Evolutionary conservation across 2,329 filamentous ascomycete genomes (phyloP).

Genomic region (Ceratocystis cubensis): DNA sequence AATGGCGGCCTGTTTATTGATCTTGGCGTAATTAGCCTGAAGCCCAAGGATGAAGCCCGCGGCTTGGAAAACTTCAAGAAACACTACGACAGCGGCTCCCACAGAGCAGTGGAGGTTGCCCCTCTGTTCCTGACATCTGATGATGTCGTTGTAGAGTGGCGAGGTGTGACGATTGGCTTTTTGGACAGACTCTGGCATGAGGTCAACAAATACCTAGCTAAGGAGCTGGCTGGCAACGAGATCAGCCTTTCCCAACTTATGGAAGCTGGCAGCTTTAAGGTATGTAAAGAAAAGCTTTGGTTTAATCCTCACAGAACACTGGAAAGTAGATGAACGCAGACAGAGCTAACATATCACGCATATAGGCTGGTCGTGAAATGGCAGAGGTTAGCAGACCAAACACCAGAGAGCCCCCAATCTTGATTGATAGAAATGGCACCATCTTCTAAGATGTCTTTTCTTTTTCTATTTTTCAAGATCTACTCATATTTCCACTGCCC

Average conservation of each 20-base stretch:
- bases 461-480: background rate
- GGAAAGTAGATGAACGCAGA: background rate
- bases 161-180: constrained; percentile 49
- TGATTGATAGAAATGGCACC: constrained; percentile 91
- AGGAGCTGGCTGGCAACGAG: constrained; percentile 53
- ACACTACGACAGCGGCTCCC: constrained; percentile 59
- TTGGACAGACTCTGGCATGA: constrained; percentile 42
- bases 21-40: constrained; percentile 67
- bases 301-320: background rate
- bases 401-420: constrained; percentile 89
- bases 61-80: constrained; percentile 52
- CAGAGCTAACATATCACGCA: background rate
- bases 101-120: constrained; percentile 44
- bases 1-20: constrained; percentile 84
- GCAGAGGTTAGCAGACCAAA: constrained; percentile 92
- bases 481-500: background rate
- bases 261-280: constrained; percentile 97
- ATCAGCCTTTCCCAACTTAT: constrained; percentile 77
- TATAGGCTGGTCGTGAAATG: constrained; percentile 77
- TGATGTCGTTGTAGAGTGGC: constrained; percentile 53
- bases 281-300: constrained; percentile 32
- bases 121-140: constrained; percentile 48
- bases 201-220: constrained; percentile 50
- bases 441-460: constrained; percentile 46
- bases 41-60: constrained; percentile 53